Evolutionary conservation across 2,329 filamentous ascomycete genomes (phyloP).

Genomic region (Nothophoma quercina): DNA sequence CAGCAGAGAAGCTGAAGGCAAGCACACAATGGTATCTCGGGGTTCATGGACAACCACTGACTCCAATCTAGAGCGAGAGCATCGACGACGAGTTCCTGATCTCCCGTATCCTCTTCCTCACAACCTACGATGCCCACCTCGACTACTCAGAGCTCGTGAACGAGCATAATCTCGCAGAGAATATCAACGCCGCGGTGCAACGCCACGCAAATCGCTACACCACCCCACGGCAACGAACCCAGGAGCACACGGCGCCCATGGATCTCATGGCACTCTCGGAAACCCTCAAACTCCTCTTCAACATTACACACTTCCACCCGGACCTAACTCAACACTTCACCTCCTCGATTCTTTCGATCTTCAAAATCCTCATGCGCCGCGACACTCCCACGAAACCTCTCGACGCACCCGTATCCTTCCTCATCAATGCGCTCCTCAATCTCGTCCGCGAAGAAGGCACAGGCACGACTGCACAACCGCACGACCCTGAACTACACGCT

Average conservation of each 20-base stretch:
- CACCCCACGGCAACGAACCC: conserved; percentile 37
- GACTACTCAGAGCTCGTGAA: conserved; percentile 71
- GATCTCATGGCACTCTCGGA: conserved; percentile 82
- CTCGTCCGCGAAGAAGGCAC: conserved; percentile 69
- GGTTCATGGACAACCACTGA: conserved; percentile 2
- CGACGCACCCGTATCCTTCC: conserved; percentile 72
- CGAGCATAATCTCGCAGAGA: conserved; percentile 70
- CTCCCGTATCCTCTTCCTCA: conserved; percentile 80
- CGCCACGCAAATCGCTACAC: conserved; percentile 66
- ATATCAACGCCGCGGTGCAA: conserved; percentile 72
- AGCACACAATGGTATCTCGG: conserved; percentile 1
- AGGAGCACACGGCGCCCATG: conserved; percentile 62
- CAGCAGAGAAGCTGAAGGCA: conserved; percentile 73
- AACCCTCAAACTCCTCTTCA: conserved; percentile 88
- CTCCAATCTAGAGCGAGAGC: conserved; percentile 63
- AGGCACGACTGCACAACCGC: conserved; percentile 40
- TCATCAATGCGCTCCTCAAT: conserved; percentile 84
- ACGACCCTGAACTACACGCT: conserved; percentile 53
- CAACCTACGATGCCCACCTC: conserved; percentile 78
- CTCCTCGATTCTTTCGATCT: conserved; percentile 71
- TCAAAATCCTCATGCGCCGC: conserved; percentile 71
- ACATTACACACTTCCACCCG: conserved; percentile 78
- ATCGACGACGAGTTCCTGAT: conserved; percentile 86
- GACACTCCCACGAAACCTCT: conserved; percentile 71
- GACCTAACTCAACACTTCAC: conserved; percentile 69